Percentiles rank a stretch among this genome's conserved stretches.
Conservation (phyloP, 257 asterid species). For the Nicotiana obtusifolia region DNA sequence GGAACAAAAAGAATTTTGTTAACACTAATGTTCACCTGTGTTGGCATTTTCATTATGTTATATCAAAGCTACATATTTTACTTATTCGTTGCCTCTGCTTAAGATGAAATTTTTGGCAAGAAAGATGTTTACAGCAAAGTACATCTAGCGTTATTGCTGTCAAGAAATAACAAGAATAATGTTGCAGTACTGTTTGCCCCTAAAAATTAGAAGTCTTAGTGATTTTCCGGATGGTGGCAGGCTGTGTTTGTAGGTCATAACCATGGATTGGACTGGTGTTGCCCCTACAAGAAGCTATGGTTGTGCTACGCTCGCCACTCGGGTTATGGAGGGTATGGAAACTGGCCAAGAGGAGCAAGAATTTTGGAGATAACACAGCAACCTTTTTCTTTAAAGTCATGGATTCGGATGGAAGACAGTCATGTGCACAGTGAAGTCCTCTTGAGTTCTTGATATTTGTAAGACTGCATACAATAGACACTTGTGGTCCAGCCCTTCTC, state of each 20-base stretch:
- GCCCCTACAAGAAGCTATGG: conserved; percentile 74
- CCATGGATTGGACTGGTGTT: conserved; percentile 98
- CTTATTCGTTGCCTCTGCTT: neutral
- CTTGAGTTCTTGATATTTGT: conserved; percentile 33
- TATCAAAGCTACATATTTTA: too few relatives aligned
- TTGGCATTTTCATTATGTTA: too few relatives aligned
- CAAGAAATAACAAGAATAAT: neutral
- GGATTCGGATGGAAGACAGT: conserved; percentile 93
- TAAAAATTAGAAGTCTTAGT: neutral
- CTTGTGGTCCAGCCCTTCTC: too few relatives aligned
- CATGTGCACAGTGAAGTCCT: conserved; percentile 45
- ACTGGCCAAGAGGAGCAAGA: conserved; percentile 74
- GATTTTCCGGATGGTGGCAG: conserved; percentile 33
- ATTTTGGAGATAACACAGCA: conserved; percentile 50
- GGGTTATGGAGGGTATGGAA: conserved; percentile 97
- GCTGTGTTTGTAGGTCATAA: conserved; percentile 91
- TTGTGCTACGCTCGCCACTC: conserved; percentile 85
- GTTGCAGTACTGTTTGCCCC: neutral
- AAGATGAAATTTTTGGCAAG: neutral
- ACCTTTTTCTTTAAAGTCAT: conserved; percentile 67
- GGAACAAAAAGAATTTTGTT: too few relatives aligned
- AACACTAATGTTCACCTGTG: too few relatives aligned
- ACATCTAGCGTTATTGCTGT: neutral
- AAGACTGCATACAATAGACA: too few relatives aligned
- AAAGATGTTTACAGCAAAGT: neutral